Conservation (phyloP, 371 early-diverging fungal species). For the Circinella minor region DNA sequence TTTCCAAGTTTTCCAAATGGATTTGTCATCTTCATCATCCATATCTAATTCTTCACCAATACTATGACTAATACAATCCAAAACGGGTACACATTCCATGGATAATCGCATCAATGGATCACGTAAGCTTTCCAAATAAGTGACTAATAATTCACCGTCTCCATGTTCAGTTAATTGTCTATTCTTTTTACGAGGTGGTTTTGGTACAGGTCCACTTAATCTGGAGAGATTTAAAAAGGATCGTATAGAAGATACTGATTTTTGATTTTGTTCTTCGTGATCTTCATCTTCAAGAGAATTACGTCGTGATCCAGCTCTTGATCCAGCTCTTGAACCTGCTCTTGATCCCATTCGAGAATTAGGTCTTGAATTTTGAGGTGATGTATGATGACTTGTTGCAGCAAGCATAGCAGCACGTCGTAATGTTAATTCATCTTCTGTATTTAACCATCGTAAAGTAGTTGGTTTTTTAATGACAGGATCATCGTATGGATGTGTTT, state of each 20-base stretch:
- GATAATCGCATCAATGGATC: constrained; percentile 60
- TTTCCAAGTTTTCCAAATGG: constrained; percentile 41
- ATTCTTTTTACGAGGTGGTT: constrained; percentile 45
- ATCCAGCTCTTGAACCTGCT: constrained; percentile 9
- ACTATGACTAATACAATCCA: constrained; percentile 53
- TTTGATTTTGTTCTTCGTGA: constrained; percentile 32
- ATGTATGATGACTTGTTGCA: constrained; percentile 23
- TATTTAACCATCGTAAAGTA: constrained; percentile 20
- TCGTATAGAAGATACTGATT: constrained; percentile 40
- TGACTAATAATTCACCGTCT: constrained; percentile 58
- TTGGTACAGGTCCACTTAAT: constrained; percentile 8
- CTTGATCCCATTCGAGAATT: constrained; percentile 12
- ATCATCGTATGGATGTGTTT: constrained; percentile 2
- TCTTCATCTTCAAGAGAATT: constrained; percentile 19
- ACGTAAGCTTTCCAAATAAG: constrained; percentile 57
- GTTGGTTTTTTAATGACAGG: constrained; percentile 13
- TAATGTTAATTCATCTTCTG: constrained; percentile 36
- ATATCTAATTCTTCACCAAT: constrained; percentile 46
- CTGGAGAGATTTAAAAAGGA: constrained; percentile 37
- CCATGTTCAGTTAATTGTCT: constrained; percentile 53
- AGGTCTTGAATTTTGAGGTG: constrained; percentile 17
- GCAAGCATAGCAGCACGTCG: constrained; percentile 35
- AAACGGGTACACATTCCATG: constrained; percentile 47
- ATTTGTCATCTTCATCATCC: constrained; percentile 52
- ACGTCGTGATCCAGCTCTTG: constrained; percentile 14